Percentiles rank a stretch among this genome's conserved stretches.
Evolutionary conservation across 495 filamentous ascomycete species (phyloP).

Genomic region (Penicillium waksmanii): DNA sequence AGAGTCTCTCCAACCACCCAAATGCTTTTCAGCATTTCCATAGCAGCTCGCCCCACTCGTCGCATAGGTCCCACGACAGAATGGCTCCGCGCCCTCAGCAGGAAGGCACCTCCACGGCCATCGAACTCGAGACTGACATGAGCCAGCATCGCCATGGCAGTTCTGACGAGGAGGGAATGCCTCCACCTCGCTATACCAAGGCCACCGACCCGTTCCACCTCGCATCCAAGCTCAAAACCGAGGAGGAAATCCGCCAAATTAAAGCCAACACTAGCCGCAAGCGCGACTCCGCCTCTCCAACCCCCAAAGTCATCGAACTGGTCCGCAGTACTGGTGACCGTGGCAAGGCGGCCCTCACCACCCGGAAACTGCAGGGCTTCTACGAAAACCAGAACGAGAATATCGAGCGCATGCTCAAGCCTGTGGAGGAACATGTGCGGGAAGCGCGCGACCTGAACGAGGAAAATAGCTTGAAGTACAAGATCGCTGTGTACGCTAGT

Average conservation of each 20-base stretch:
- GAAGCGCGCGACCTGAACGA: slow-evolving; percentile 77
- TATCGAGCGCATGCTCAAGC: slow-evolving; percentile 88
- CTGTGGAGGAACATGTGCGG: slow-evolving; percentile 85
- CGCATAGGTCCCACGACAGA: slow-evolving; percentile 25
- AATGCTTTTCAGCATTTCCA: slow-evolving; percentile 29
- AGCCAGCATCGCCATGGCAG: slow-evolving; percentile 36
- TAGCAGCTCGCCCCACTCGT: slow-evolving; percentile 24
- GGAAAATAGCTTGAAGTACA: slow-evolving; percentile 80
- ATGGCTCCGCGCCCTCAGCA: slow-evolving; percentile 30
- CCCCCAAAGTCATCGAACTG: slow-evolving; percentile 27
- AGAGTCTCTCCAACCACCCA: slow-evolving; percentile 43
- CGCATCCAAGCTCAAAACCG: slow-evolving; percentile 75
- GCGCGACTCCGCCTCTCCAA: slow-evolving; percentile 57
- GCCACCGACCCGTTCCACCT: slow-evolving; percentile 83
- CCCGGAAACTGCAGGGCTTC: slow-evolving; percentile 77
- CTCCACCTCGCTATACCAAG: slow-evolving; percentile 58
- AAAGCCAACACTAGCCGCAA: slow-evolving; percentile 83
- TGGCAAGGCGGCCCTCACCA: slow-evolving; percentile 38
- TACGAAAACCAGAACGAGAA: slow-evolving; percentile 92
- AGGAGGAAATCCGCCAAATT: slow-evolving; percentile 77
- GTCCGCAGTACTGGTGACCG: slow-evolving; percentile 20
- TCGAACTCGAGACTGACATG: slow-evolving; percentile 31
- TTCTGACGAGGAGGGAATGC: slow-evolving; percentile 69
- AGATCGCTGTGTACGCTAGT: slow-evolving; percentile 89
- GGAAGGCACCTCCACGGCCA: slow-evolving; percentile 42